Base-by-base conservation (phyloP, 352 stramenopile species). In the Phytophthora meadii region DNA sequence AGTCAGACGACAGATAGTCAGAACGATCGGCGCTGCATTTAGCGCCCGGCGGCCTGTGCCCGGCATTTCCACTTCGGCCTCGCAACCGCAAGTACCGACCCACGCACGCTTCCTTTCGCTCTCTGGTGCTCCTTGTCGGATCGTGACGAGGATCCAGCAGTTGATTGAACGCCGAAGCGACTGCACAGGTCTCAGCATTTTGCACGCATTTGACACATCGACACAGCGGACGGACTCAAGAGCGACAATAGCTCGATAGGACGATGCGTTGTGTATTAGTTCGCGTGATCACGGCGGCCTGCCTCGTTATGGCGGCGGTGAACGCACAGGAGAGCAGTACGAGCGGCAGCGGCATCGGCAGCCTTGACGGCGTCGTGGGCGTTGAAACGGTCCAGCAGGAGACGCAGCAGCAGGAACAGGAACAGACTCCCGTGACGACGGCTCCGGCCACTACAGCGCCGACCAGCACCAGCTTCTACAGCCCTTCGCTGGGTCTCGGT, bases 31-130 rank as follows among this genome's bases (percentile, higher is more conserved):
- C 25, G 15, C 4, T 28, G 52, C 55, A 55, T 14, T 22, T 24
- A 15, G n/a, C n/a, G 40, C 14, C 10, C 48, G 30, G 41, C 36
- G 27, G 32, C 27, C 39, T 45, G 27, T 51, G 4, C 45, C 1
- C 9, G n/a, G n/a, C 65, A 77, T 72, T 74, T 68, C 53, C 65
- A 77, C 70, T 74, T 77, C 61, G 70, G 70, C 60, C 55, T 74
- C 48, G 40, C 40, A 39, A 61, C 65, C 65, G 65, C 66, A 63
- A 64, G 70, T 77, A 77, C 27, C 28, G 27, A 53, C 54, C 25
- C 45, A 40, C 49, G 27, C 46, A 44, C 25, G 48, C 55, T 50
- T 60, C 34, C 48, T 61, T 36, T 42, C 39, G 39, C 42, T 53
- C 53, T 46, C 54, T 63, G 24, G 40, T 27, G 41, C 39, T 53